These are phyloP conservation scores for Cryptococcus amylolentus DNA, from an alignment of 1,284 basidiomycete genomes.

Conservation along the genomic window DNA sequence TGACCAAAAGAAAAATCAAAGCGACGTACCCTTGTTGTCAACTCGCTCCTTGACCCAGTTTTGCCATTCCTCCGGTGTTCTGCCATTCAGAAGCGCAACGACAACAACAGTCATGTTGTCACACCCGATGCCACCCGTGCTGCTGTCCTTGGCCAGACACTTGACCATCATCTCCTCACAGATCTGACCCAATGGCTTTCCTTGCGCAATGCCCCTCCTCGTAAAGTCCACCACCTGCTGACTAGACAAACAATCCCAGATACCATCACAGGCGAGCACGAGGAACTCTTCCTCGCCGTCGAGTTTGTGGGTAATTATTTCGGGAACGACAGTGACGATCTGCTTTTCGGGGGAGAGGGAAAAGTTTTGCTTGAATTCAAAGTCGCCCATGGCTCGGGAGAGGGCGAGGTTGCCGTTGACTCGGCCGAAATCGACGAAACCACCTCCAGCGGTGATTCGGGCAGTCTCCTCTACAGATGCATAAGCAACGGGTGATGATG, in stretches of 20 bases:
- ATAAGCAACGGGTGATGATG: not conserved
- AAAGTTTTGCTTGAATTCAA: conserved; percentile 96
- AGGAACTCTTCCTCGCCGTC: conserved; percentile 93
- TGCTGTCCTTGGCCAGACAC: conserved; percentile 90
- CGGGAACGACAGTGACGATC: conserved; percentile 93
- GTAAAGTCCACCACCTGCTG: conserved; percentile 92
- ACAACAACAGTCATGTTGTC: conserved; percentile 99
- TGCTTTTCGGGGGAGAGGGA: conserved; percentile 79
- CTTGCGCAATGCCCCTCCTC: conserved; percentile 75
- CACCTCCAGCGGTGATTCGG: conserved; percentile 89
- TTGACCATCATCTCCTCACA: conserved; percentile 87
- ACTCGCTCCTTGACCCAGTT: conserved; percentile 84
- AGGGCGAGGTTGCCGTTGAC: conserved; percentile 97
- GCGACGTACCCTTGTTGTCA: conserved; percentile 61
- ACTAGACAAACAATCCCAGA: conserved; percentile 95
- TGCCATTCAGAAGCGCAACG: conserved; percentile 80
- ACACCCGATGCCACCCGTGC: conserved; percentile 91
- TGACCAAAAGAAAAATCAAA: not conserved
- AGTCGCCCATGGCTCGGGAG: conserved; percentile 93
- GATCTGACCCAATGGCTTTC: conserved; percentile 74
- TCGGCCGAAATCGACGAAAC: conserved; percentile 94
- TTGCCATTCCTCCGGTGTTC: conserved; percentile 89
- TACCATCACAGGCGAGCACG: conserved; percentile 94
- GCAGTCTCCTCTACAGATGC: conserved; percentile 65
- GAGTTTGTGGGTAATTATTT: conserved; percentile 75